Percentiles rank a stretch among this genome's conserved stretches.
phyloP scores from a whole-genome alignment of 257 asterid genomes.

The Penstemon barbatus region DNA sequence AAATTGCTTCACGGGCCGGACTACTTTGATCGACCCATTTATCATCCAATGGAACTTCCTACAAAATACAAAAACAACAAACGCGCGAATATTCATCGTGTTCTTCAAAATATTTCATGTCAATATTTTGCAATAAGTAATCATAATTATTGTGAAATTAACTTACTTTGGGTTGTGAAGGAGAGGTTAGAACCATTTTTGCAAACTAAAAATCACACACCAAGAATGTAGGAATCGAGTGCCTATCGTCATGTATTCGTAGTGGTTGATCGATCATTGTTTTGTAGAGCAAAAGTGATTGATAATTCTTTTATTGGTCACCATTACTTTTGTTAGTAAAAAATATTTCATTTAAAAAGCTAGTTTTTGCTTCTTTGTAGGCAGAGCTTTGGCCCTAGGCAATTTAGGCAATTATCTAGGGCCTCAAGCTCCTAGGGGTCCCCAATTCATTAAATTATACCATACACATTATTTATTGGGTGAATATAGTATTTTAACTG shows the following conservation, averaged over 20 bases:
- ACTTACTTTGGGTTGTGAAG: constrained; percentile 57
- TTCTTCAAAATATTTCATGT: background rate
- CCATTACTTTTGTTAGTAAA: constrained; percentile 22
- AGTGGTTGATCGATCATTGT: constrained; percentile 32
- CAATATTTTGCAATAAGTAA: background rate
- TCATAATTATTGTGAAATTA: background rate
- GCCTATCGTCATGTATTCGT: constrained; percentile 41
- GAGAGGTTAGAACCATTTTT: constrained; percentile 55
- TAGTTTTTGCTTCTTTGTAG: constrained; percentile 11
- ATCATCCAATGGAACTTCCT: constrained; percentile 55
- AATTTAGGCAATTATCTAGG: too few species aligned
- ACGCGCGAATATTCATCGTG: background rate
- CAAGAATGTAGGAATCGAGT: constrained; percentile 41
- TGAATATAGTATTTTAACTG: too few species aligned
- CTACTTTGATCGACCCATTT: constrained; percentile 42
- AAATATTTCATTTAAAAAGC: constrained; percentile 29
- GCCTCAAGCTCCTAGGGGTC: too few species aligned
- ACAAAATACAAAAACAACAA: constrained; percentile 28
- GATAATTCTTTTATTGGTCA: constrained; percentile 24
- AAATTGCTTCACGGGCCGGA: constrained; percentile 48
- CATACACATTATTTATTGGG: too few species aligned
- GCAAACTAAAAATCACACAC: constrained; percentile 19
- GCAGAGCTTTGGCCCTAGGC: too few species aligned
- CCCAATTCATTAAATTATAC: too few species aligned
- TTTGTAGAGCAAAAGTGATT: constrained; percentile 30